Conservation (phyloP, 305 asterid species). For the Fraxinus xanthoxyloides region DNA sequence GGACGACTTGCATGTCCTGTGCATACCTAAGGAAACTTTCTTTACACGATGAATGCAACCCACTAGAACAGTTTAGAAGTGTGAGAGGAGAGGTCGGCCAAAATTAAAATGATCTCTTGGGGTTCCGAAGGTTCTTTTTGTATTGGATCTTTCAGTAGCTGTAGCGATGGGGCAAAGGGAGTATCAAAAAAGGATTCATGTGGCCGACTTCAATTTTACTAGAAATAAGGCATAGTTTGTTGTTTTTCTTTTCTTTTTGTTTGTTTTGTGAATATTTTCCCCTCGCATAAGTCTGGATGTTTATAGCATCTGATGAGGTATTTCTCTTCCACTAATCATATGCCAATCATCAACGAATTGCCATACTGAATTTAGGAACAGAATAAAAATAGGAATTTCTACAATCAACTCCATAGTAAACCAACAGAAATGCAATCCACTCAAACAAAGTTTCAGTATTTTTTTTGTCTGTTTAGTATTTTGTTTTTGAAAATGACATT, state of each 20-base stretch:
- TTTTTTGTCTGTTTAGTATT: not conserved
- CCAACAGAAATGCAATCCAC: not conserved
- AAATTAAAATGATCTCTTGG: not conserved
- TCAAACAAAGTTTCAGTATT: not conserved
- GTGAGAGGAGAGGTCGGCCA: not conserved
- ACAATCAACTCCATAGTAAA: not conserved
- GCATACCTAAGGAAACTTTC: not conserved
- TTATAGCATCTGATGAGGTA: not conserved
- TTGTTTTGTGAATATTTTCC: not conserved
- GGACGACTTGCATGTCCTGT: not conserved
- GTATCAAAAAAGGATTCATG: not conserved
- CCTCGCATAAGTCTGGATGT: not conserved
- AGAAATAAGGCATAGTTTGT: not conserved
- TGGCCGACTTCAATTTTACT: not conserved
- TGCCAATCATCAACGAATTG: not conserved
- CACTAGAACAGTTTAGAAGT: not conserved
- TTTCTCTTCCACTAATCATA: not conserved
- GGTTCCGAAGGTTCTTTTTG: not conserved
- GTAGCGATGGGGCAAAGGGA: not conserved
- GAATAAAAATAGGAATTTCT: not conserved
- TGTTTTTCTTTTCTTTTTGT: not conserved
- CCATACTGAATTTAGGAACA: not conserved
- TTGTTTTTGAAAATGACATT: not conserved
- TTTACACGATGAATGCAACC: not conserved
- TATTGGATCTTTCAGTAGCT: not conserved